These are phyloP conservation scores for Aureobasidium sp. DNA, from an alignment of 2,329 filamentous ascomycete genomes.

Conservation along the genomic window DNA sequence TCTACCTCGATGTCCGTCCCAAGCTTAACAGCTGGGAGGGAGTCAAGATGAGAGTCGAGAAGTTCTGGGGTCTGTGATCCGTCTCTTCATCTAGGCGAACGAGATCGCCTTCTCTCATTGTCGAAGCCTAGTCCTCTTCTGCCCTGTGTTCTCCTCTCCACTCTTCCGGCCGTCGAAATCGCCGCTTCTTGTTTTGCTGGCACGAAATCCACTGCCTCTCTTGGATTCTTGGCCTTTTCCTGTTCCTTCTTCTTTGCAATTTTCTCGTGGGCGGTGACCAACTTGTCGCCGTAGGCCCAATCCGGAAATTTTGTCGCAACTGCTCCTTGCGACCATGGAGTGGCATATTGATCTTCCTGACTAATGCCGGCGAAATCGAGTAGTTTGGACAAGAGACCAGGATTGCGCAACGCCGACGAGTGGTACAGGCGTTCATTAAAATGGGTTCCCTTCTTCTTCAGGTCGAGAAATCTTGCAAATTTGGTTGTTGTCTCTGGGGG, in stretches of 20 bases:
- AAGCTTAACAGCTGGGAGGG: conserved; percentile 58
- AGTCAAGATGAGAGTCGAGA: conserved; percentile 45
- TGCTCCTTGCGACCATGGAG: conserved; percentile 38
- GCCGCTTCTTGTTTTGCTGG: background rate
- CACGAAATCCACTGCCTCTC: conserved; percentile 10
- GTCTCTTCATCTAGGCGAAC: background rate
- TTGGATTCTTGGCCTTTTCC: background rate
- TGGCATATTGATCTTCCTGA: conserved; percentile 55
- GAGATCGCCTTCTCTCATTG: conserved; percentile 7
- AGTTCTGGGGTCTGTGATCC: conserved; percentile 20
- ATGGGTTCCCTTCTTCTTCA: conserved; percentile 70
- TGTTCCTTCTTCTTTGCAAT: conserved; percentile 13
- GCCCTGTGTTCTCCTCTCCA: conserved; percentile 6
- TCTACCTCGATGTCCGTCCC: conserved; percentile 57
- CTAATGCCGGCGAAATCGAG: conserved; percentile 58
- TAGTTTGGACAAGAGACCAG: conserved; percentile 62
- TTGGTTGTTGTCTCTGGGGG: conserved; percentile 41
- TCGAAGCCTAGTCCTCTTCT: conserved; percentile 14
- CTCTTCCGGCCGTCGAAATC: background rate
- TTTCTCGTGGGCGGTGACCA: conserved; percentile 11
- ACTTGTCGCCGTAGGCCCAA: conserved; percentile 13
- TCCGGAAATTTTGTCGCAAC: conserved; percentile 18
- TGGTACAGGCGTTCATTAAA: conserved; percentile 68
- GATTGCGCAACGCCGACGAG: conserved; percentile 62
- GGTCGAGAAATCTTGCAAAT: conserved; percentile 62